A percentile compares a stretch with the other conserved stretches of the same genome.
Conservation (phyloP, 345 rosid species). For the Salix brachista region DNA sequence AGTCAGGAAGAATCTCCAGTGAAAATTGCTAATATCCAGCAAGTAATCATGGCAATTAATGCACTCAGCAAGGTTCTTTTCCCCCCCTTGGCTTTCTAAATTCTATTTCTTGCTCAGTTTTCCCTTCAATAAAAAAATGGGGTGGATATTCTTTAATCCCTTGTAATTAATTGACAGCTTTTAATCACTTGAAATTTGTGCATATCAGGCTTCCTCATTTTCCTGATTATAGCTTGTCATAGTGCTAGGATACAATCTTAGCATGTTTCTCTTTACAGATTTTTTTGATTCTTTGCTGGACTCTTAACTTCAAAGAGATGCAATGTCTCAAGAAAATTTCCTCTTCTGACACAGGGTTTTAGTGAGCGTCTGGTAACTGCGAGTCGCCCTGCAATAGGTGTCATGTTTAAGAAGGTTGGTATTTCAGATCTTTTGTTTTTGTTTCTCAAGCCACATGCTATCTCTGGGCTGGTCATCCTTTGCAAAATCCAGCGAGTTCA, state of each 20-base stretch:
- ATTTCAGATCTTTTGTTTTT: not conserved
- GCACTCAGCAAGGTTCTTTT: slow-evolving; percentile 89
- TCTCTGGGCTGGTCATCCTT: not conserved
- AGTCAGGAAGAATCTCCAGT: slow-evolving; percentile 49
- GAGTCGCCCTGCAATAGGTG: slow-evolving; percentile 83
- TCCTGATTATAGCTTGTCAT: not conserved
- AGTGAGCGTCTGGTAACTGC: slow-evolving; percentile 82
- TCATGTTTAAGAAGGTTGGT: slow-evolving; percentile 91
- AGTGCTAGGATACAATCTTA: not conserved
- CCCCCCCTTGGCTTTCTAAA: slow-evolving; percentile 15
- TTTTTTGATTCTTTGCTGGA: not conserved
- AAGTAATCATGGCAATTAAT: slow-evolving; percentile 76
- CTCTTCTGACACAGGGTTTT: slow-evolving; percentile 65
- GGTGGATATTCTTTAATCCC: not conserved
- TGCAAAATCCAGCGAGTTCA: not conserved
- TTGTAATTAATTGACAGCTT: not conserved
- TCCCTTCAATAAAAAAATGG: not conserved
- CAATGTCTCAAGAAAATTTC: slow-evolving; percentile 8
- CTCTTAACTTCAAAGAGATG: slow-evolving; percentile 7
- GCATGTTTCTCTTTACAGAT: not conserved
- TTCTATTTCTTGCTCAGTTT: not conserved
- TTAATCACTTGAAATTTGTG: not conserved
- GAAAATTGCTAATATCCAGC: slow-evolving; percentile 61
- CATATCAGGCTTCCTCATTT: not conserved
- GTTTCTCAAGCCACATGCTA: not conserved